phyloP scores from a whole-genome alignment of 129 eudicot genomes.

The Pseudognaphalium luteoalbum region DNA sequence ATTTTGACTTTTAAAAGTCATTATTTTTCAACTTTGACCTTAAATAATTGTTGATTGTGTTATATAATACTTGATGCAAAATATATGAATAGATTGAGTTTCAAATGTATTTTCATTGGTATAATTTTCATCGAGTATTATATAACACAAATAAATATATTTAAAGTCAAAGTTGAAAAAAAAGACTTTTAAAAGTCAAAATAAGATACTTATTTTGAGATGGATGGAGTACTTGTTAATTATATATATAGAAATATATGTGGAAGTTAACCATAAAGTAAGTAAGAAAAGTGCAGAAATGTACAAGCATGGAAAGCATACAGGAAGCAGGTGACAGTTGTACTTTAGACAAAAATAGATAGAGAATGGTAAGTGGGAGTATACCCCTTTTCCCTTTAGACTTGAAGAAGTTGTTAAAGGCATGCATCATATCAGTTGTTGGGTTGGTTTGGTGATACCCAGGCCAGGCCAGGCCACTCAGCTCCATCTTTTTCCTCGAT shows the following conservation, averaged over 20 bases:
- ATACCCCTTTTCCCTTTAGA: conserved; percentile 25
- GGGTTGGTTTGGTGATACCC: not conserved
- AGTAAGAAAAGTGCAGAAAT: conserved; percentile 8
- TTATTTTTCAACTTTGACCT: too few species aligned
- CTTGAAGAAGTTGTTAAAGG: conserved; percentile 28
- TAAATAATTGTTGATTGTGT: too few species aligned
- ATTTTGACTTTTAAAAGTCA: too few species aligned
- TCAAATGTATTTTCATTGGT: too few species aligned
- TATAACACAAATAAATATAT: too few species aligned
- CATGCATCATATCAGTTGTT: conserved; percentile 19
- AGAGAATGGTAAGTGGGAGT: conserved; percentile 34
- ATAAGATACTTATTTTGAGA: too few species aligned
- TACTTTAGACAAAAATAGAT: conserved; percentile 40
- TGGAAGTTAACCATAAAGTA: not conserved
- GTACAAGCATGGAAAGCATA: conserved; percentile 42
- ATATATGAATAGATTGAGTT: too few species aligned
- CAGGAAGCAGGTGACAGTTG: conserved; percentile 41
- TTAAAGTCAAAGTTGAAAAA: too few species aligned
- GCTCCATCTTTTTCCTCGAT: conserved; percentile 15
- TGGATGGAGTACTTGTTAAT: too few species aligned
- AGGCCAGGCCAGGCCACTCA: not conserved
- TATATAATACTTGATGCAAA: too few species aligned
- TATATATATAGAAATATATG: not conserved
- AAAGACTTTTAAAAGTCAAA: too few species aligned
- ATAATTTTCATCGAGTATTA: too few species aligned